Base-by-base conservation (phyloP, 139 green algal genomes). In the Haematococcus sp. region DNA sequence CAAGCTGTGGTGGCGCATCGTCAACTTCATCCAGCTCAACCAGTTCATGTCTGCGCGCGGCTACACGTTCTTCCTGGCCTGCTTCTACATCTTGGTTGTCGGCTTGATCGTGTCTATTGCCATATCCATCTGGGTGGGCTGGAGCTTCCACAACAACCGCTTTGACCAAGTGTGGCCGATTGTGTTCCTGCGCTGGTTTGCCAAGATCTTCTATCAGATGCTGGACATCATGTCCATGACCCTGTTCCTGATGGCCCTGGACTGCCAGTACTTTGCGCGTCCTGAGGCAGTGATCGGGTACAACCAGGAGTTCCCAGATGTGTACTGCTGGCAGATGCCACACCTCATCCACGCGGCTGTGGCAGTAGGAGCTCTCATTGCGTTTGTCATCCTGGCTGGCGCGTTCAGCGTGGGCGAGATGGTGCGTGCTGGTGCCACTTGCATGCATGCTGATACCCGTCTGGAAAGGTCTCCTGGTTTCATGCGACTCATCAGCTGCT, bases 151-250 rank as follows among this genome's bases (percentile, higher is more conserved):
- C 1, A 51, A 77, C 23, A 77, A 77, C 61, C 60, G 71, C 23
- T 77, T 77, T 23, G 60, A 70, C 27, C 61, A 71, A 43, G 71
- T 77, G 31, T 77, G 71, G 71, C 71, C 71, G 11, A 81, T 81
- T 46, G 32, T 54, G 33, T 76, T 81, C 68, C 43, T 80, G 52
- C 54, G 74, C 19, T 74, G 34, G 64, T 74, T 80, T 32, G 66
- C 46, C 1, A 56, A 66, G 30, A 76, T 81, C 23, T 81, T 81
- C 34, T 80, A 68, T 43, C 74, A 79, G 74, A 64, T 81, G 17
- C 60, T 81, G 1, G 68, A 81, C 68, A 76, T 81, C 22, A 59
- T 60, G 0, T 76, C 75, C 5, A 46, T 81, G 59, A 61, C 75
- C 16, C 54, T 81, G 31, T 73, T 81, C 43, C 31, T 81, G 27